Evolutionary conservation across 2,329 filamentous ascomycete species (phyloP), one percentile per base, ranked within the genome.

Genomic region (Trichoderma breve): DNA sequence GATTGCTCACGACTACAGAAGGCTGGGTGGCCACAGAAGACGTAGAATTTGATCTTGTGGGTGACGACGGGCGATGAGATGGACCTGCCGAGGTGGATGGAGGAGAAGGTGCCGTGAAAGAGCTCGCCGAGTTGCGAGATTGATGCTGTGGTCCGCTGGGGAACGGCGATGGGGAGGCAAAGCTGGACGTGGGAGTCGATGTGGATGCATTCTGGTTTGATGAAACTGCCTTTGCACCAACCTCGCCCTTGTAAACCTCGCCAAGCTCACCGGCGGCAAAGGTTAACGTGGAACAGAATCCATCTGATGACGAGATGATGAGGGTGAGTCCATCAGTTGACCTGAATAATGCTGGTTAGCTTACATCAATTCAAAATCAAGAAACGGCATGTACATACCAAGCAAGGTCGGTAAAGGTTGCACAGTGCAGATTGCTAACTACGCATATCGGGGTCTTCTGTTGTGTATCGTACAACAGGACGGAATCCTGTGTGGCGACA

Each of bases 261-360:
- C 96, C 96, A 1, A 99, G 85, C 80, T 99, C 96, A 9, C 93
- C 93, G 2, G 92, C 85, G 1, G 89, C 82, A 79, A 99, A 99
- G 0, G 94, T 92, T 6, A 99, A 85, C 0, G 93, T 92, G 0
- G 96, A 99, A 81, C 96, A 99, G 84, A 98, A 99, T 0, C 96
- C 96, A 81, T 99, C 96, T 0, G 96, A 98, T 0, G 96, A 99
- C n/a, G 94, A 96, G 84, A 99, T 97, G 64, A 99, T 86, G 26
- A 99, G 84, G 1, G 85, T 86, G 34, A 82, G 77, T 39, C 86
- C 86, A 72, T 88, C 86, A 67, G 80, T 85, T 58, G 86, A 85
- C 84, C 85, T 85, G 67, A 30, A 71, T 79, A 74, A 71, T 77
- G 76, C 82, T 77, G 14, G 21, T 70, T 70, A 70, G 68, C 26